Base-by-base conservation (phyloP, 768 basidiomycete species). In the Lepiota venenata region DNA sequence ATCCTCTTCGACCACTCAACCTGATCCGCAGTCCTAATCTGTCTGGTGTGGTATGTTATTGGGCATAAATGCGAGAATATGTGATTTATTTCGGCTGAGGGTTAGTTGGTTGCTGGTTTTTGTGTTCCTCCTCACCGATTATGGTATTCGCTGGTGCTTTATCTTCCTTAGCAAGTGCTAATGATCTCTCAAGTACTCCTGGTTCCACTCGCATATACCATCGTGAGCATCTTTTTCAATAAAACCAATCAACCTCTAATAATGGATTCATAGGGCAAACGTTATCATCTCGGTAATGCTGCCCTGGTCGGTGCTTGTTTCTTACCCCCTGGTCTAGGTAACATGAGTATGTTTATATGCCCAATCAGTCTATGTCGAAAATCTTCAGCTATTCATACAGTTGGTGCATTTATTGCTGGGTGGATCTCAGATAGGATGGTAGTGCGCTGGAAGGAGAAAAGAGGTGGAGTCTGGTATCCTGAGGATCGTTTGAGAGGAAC, bases 171-270 rank as follows among this genome's bases (percentile, higher is more conserved):
- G n/a, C n/a, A n/a, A n/a, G n/a, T n/a, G n/a, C n/a, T n/a, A n/a
- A n/a, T n/a, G n/a, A n/a, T n/a, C n/a, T n/a, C n/a, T n/a, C n/a
- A n/a, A n/a, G n/a, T 78, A 20, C 53, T 87, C 2, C 63, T 87
- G 44, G 64, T 84, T 14, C 88, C 88, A 0, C 66, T 90, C 7
- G 75, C 85, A 0, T 85, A 82, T 57, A 88, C 86, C 0, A 72
- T 89, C 20, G 87, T 88, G 56, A 60, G 81, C 66, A 12, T 15
- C 77, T 7, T n/a, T 7, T 44, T 50, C 0, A 18, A 27, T 0
- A 4, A 43, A 11, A 21, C 22, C 12, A 4, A 1, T 35, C 18
- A 1, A 27, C 22, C 2, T 7, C 14, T 8, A 4, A 11, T 22
- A 35, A 35, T 15, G 41, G 20, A 74, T 7, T 35, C n/a, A 56